phyloP scores from a whole-genome alignment of 2,329 filamentous ascomycete species.

The Xylariaceae sp. region DNA sequence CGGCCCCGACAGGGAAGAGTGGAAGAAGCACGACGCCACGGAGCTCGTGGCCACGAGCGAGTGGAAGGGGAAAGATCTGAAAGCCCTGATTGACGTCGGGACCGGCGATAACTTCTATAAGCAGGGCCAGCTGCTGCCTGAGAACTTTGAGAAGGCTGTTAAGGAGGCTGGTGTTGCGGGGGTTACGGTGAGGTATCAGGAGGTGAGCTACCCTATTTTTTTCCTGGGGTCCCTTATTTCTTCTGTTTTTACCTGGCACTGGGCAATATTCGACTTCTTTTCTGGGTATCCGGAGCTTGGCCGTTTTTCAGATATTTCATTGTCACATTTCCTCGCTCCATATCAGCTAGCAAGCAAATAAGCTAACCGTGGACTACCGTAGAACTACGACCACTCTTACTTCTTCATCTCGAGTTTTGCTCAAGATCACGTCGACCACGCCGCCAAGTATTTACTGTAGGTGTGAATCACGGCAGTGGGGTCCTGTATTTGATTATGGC shows the following conservation, averaged over 20 bases:
- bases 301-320: no score
- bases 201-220: slow-evolving; percentile 52
- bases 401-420: slow-evolving; percentile 93
- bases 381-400: slow-evolving; percentile 96
- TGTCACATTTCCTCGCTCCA: neutral
- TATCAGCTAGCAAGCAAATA: neutral
- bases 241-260: neutral
- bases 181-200: slow-evolving; percentile 81
- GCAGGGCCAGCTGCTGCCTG: slow-evolving; percentile 87
- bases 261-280: neutral
- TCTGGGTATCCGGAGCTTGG: no score
- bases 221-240: slow-evolving; percentile 2
- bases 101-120: slow-evolving; percentile 98
- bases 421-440: slow-evolving; percentile 89
- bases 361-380: neutral
- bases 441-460: slow-evolving; percentile 78
- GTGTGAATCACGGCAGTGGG: no score
- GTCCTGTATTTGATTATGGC: no score
- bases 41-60: slow-evolving; percentile 81
- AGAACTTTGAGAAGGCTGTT: slow-evolving; percentile 86
- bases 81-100: slow-evolving; percentile 88
- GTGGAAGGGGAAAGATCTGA: slow-evolving; percentile 64
- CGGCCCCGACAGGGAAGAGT: slow-evolving; percentile 75
- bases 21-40: slow-evolving; percentile 91
- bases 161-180: slow-evolving; percentile 76